Percentiles rank a stretch among this genome's conserved stretches.
Conservation (phyloP, 805 yeast genomes). For the Wickerhamomyces xylosicus region DNA sequence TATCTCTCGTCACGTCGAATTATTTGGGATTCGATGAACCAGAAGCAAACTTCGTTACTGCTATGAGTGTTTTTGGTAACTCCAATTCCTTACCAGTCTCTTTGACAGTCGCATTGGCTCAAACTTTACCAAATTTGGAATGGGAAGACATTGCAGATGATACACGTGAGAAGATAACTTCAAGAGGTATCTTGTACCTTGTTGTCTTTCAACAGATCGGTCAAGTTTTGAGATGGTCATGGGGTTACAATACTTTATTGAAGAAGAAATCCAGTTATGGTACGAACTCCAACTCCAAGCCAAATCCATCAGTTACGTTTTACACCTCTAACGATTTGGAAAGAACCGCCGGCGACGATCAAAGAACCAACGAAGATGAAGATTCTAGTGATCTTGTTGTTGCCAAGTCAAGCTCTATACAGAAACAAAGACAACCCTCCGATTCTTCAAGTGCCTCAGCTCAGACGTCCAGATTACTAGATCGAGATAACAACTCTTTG, state of each 20-base stretch:
- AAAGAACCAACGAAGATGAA: not conserved
- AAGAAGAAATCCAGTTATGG: conserved; percentile 34
- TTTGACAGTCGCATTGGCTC: conserved; percentile 67
- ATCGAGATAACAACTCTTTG: not conserved
- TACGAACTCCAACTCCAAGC: not conserved
- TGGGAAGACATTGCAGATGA: conserved; percentile 71
- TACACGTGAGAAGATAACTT: conserved; percentile 57
- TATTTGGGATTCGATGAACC: conserved; percentile 52
- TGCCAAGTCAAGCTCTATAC: too few species aligned
- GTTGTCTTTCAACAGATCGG: conserved; percentile 77
- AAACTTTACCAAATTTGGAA: conserved; percentile 61
- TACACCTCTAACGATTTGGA: not conserved
- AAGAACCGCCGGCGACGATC: not conserved
- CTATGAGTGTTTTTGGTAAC: conserved; percentile 95
- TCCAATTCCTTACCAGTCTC: conserved; percentile 93
- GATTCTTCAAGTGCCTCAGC: not conserved
- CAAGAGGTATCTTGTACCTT: conserved; percentile 66
- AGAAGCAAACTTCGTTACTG: conserved; percentile 86
- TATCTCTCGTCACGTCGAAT: conserved; percentile 47
- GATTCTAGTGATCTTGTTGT: too few species aligned
- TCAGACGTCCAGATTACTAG: not conserved
- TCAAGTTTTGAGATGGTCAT: conserved; percentile 75
- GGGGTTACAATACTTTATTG: conserved; percentile 72
- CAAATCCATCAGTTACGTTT: not conserved
- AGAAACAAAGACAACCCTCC: not conserved